These are phyloP conservation scores for Russula vinacea DNA, from an alignment of 768 basidiomycete species.

Conservation along the genomic window DNA sequence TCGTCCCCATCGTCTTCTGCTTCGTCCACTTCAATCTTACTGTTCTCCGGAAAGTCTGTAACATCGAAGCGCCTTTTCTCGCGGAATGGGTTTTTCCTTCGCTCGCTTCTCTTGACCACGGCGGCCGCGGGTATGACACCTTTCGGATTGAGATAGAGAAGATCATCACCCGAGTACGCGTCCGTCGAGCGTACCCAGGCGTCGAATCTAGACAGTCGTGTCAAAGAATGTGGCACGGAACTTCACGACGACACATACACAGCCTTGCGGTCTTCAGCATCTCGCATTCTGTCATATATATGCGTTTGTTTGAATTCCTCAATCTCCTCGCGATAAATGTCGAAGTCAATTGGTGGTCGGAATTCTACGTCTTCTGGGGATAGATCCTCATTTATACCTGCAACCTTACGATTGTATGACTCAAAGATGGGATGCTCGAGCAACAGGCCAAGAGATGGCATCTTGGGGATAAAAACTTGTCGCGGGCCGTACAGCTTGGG, in stretches of 20 bases:
- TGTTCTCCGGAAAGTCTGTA: conserved; percentile 40
- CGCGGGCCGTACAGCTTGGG: conserved; percentile 71
- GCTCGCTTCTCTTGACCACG: conserved; percentile 58
- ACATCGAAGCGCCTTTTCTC: conserved; percentile 68
- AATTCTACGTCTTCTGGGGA: conserved; percentile 55
- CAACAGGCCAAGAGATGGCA: conserved; percentile 90
- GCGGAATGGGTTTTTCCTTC: conserved; percentile 58
- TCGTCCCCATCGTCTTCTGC: conserved; percentile 47
- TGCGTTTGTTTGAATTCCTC: conserved; percentile 77
- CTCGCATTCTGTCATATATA: conserved; percentile 85
- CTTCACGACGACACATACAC: conserved; percentile 51
- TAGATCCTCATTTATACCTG: conserved; percentile 49
- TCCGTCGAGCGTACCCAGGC: conserved; percentile 81
- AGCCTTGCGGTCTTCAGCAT: conserved; percentile 73
- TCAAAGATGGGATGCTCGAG: conserved; percentile 85
- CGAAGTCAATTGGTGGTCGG: conserved; percentile 72
- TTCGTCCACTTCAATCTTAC: conserved; percentile 33
- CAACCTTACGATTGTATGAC: conserved; percentile 65
- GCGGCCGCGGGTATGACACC: conserved; percentile 73
- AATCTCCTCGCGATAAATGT: conserved; percentile 60
- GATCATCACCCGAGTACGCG: conserved; percentile 69
- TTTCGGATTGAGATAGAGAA: conserved; percentile 71
- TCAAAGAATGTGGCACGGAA: background rate
- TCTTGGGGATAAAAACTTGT: conserved; percentile 84
- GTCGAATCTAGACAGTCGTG: conserved; percentile 56